Evolutionary conservation across 495 filamentous ascomycete genomes (phyloP).

Genomic region (Thermothielavioides terrestris): DNA sequence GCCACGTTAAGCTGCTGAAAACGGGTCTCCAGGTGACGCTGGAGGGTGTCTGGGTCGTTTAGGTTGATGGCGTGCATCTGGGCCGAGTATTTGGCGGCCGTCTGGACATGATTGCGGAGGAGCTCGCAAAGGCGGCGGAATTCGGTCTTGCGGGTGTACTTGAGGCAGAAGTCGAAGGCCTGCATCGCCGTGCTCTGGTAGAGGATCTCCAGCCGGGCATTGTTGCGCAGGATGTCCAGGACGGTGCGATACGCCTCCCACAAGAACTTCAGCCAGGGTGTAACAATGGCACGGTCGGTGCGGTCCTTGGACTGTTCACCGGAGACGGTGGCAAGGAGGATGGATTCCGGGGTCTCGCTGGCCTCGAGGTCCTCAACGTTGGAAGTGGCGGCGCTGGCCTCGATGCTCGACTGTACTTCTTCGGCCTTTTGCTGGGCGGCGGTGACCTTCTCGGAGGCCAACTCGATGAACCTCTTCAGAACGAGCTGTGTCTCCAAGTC

Average conservation of each 20-base stretch:
- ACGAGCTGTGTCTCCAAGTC: slow-evolving; percentile 52
- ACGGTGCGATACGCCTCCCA: slow-evolving; percentile 99
- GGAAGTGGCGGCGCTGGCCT: slow-evolving; percentile 51
- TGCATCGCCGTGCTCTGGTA: slow-evolving; percentile 97
- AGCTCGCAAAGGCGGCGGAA: slow-evolving; percentile 97
- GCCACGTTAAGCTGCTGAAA: slow-evolving; percentile 98
- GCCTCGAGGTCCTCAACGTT: slow-evolving; percentile 94
- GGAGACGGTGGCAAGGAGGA: slow-evolving; percentile 93
- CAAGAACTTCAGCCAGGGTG: slow-evolving; percentile 97
- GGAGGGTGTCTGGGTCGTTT: slow-evolving; percentile 92
- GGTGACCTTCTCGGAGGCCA: slow-evolving; percentile 92
- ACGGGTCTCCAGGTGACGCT: slow-evolving; percentile 92
- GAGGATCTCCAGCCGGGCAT: slow-evolving; percentile 92
- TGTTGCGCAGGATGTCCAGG: slow-evolving; percentile 96
- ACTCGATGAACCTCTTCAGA: slow-evolving; percentile 92
- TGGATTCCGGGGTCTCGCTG: slow-evolving; percentile 94
- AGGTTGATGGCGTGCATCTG: slow-evolving; percentile 99
- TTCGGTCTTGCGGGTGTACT: slow-evolving; percentile 97
- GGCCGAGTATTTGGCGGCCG: slow-evolving; percentile 95
- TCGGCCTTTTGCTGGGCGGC: slow-evolving; percentile 94
- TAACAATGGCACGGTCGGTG: slow-evolving; percentile 95
- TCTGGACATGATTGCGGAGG: slow-evolving; percentile 95
- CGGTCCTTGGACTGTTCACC: slow-evolving; percentile 95
- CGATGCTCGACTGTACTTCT: slow-evolving; percentile 80
- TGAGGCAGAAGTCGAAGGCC: slow-evolving; percentile 96